A percentile compares a stretch with the other conserved stretches of the same genome.
Conservation (phyloP, 345 rosid genomes). For the Luvunga scandens region DNA sequence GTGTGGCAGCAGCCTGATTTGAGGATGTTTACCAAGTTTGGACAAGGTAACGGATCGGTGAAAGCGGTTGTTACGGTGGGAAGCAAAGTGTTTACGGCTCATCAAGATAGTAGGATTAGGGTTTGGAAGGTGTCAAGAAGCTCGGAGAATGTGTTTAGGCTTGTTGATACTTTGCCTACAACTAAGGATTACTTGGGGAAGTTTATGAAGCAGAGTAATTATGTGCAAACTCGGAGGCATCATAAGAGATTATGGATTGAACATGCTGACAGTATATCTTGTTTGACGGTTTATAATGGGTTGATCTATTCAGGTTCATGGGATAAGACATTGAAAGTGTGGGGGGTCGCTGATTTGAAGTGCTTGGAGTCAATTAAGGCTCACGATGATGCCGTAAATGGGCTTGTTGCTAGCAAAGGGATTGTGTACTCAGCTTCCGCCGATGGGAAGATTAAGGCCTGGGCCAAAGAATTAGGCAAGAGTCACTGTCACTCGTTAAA, state of each 20-base stretch:
- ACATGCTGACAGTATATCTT: constrained; percentile 87
- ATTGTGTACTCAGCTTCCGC: constrained; percentile 86
- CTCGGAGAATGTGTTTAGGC: constrained; percentile 66
- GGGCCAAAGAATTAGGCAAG: constrained; percentile 57
- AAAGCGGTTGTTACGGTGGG: constrained; percentile 73
- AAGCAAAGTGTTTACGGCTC: constrained; percentile 75
- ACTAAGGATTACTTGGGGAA: constrained; percentile 75
- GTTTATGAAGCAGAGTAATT: constrained; percentile 85
- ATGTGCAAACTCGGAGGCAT: constrained; percentile 65
- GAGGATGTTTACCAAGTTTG: constrained; percentile 81
- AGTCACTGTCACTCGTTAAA: constrained; percentile 64
- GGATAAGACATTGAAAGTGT: constrained; percentile 93
- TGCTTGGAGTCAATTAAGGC: constrained; percentile 86
- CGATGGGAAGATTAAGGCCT: constrained; percentile 82
- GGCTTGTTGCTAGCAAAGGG: constrained; percentile 59
- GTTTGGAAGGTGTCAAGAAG: constrained; percentile 82
- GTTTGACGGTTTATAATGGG: constrained; percentile 62
- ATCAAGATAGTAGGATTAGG: constrained; percentile 88
- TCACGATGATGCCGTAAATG: constrained; percentile 84
- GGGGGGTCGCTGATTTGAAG: constrained; percentile 81
- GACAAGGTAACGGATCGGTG: constrained; percentile 87
- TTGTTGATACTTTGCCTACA: constrained; percentile 79
- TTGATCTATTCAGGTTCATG: constrained; percentile 84
- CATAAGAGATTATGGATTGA: constrained; percentile 76
- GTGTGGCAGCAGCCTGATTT: constrained; percentile 99